These are phyloP conservation scores for Cyclostephanos tholiformis DNA, from an alignment of 108 stramenopile species.

Conservation along the genomic window DNA sequence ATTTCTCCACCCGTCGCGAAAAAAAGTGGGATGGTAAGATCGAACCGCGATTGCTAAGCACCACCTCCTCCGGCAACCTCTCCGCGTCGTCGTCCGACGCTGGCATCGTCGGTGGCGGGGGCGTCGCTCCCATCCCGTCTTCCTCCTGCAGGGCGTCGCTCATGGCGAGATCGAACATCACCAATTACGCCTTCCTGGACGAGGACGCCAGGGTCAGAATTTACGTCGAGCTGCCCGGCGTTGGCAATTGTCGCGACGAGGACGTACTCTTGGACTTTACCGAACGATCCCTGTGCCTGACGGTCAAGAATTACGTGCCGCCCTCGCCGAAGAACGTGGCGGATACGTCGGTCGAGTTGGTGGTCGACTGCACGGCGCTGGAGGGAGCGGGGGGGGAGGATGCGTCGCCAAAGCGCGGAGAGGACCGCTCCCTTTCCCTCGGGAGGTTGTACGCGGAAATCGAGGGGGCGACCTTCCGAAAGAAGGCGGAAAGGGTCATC, in stretches of 20 bases:
- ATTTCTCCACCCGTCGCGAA: neutral
- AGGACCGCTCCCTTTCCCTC: constrained; percentile 60
- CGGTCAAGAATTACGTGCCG: constrained; percentile 56
- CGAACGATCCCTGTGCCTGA: constrained; percentile 58
- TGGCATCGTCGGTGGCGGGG: neutral
- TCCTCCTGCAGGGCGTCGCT: constrained; percentile 18
- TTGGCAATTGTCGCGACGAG: constrained; percentile 57
- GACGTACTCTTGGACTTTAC: constrained; percentile 66
- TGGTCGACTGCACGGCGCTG: constrained; percentile 4
- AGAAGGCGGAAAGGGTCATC: constrained; percentile 67
- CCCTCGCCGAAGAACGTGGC: neutral
- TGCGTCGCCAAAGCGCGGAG: constrained; percentile 35
- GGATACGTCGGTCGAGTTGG: constrained; percentile 15
- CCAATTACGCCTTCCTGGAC: constrained; percentile 80
- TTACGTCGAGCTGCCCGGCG: constrained; percentile 69
- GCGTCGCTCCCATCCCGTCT: neutral
- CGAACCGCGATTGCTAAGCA: constrained; percentile 64
- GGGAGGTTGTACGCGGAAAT: constrained; percentile 68
- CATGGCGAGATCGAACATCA: constrained; percentile 78
- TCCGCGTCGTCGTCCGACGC: constrained; percentile 12
- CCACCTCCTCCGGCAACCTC: constrained; percentile 17
- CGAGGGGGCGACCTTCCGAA: constrained; percentile 57
- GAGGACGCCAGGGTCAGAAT: constrained; percentile 73
- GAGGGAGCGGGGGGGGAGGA: constrained; percentile 6
- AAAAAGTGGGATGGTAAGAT: constrained; percentile 70